Conservation (phyloP, 176 grass and related monocot genomes). For the Eleusine indica region DNA sequence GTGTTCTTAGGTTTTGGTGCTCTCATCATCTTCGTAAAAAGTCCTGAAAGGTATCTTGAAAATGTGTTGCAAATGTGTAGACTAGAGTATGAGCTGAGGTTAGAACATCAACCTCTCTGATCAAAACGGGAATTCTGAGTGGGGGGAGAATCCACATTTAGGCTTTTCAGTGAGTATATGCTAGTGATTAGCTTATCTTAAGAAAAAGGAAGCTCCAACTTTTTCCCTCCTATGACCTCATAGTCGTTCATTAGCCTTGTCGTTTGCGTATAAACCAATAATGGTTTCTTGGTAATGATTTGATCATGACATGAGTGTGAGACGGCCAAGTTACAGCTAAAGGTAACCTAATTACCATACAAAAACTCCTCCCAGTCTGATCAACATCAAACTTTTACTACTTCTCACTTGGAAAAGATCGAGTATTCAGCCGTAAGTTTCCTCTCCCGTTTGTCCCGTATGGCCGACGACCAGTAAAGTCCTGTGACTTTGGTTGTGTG, state of each 20-base stretch:
- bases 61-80: background rate
- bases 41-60: background rate
- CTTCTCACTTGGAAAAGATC: background rate
- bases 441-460: background rate
- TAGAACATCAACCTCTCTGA: background rate
- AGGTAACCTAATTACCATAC: background rate
- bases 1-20: background rate
- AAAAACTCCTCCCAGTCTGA: background rate
- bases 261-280: background rate
- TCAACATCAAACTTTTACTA: background rate
- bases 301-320: conserved; percentile 10
- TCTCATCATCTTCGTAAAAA: background rate
- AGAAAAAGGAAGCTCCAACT: background rate
- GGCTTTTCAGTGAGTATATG: background rate
- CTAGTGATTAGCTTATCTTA: background rate
- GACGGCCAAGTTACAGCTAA: background rate
- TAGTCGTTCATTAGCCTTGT: background rate
- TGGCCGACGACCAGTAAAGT: background rate
- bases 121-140: background rate
- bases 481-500: background rate
- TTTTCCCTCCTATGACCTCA: background rate
- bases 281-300: background rate
- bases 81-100: background rate
- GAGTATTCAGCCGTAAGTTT: background rate
- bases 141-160: background rate